These are phyloP conservation scores for Aspergillus niger DNA, from an alignment of 2,329 filamentous ascomycete species.

Conservation along the genomic window DNA sequence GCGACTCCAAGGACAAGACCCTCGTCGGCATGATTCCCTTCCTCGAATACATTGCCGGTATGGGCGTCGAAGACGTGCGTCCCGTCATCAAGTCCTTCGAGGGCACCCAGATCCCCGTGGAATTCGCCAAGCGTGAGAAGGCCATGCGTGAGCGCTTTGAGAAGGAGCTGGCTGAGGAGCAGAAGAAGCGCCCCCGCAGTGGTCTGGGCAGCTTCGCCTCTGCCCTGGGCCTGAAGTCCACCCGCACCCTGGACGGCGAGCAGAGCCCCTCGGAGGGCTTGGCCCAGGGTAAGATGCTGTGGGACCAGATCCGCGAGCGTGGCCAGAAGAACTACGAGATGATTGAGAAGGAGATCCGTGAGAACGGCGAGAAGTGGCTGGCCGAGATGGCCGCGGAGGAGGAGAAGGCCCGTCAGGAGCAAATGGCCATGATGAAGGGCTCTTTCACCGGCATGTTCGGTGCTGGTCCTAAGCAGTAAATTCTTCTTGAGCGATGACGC, in stretches of 20 bases:
- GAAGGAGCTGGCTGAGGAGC: conserved; percentile 70
- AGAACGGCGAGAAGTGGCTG: conserved; percentile 93
- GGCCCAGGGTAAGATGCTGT: conserved; percentile 93
- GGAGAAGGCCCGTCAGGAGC: conserved; percentile 86
- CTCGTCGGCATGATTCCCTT: conserved; percentile 91
- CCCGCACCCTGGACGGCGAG: conserved; percentile 65
- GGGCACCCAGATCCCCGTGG: conserved; percentile 81
- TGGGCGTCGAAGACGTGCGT: conserved; percentile 86
- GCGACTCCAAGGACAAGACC: conserved; percentile 77
- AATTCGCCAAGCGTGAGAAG: conserved; percentile 87
- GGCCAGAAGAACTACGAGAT: conserved; percentile 87
- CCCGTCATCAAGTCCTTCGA: conserved; percentile 85
- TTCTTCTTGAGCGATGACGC: neutral
- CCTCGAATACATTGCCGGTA: conserved; percentile 94
- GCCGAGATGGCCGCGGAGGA: conserved; percentile 87
- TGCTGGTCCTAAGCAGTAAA: conserved; percentile 31
- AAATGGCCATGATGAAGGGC: conserved; percentile 88
- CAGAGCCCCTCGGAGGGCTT: conserved; percentile 73
- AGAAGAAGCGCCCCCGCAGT: conserved; percentile 60
- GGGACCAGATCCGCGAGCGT: conserved; percentile 88
- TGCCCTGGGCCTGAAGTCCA: conserved; percentile 75
- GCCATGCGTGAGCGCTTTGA: conserved; percentile 83
- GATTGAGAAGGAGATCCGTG: conserved; percentile 85
- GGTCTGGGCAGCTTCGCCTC: conserved; percentile 70
- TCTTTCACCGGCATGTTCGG: conserved; percentile 65